Base-by-base conservation (phyloP, 2,329 filamentous ascomycete genomes). In the Colletotrichum sp. region DNA sequence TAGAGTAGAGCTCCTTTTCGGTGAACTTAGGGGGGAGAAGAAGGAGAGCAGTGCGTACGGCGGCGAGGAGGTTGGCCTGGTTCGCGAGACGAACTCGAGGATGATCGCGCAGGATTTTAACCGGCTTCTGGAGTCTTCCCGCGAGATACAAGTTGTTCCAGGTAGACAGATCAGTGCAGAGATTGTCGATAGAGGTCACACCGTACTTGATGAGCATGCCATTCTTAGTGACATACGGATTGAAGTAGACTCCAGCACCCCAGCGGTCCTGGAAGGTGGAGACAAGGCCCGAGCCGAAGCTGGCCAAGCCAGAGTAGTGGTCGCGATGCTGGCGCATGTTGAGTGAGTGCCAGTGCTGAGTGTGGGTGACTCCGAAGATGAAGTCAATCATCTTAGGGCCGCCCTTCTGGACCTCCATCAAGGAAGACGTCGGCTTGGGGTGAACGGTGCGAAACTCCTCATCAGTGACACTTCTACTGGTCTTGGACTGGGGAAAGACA, bases 131-230 rank as follows among this genome's bases (percentile, higher is more conserved):
- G 68, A 99, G 89, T 39, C 97, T 94, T 6, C 97, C 97, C 8
- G 97, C 97, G n/a, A 99, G 91, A 84, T 99, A 99, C 30, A 99
- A 88, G 0, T 95, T 98, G 77, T 98, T 93, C 97, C 97, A 99
- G 74, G 96, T 92, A 34, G 92, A 94, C 28, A 99, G 90, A 83
- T 99, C 97, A 56, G 89, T 90, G 80, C 95, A 96, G 18, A 99
- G 88, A 4, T 96, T 98, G 81, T 97, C 93, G 78, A 98, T 91
- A 81, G 97, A 98, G 58, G 98, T 97, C 27, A 99, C 97, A 25
- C 96, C 97, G 81, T 99, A 99, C 86, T 99, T 99, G 85, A 99
- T 97, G 81, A 98, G 89, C 77, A 96, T 97, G 55, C 97, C 97
- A 80, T 98, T 98, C 76, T 98, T 93, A 4, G 94, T 96, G 65